Evolutionary conservation across 805 yeast genomes (phyloP).

Genomic region (Teunomyces gatunensis): DNA sequence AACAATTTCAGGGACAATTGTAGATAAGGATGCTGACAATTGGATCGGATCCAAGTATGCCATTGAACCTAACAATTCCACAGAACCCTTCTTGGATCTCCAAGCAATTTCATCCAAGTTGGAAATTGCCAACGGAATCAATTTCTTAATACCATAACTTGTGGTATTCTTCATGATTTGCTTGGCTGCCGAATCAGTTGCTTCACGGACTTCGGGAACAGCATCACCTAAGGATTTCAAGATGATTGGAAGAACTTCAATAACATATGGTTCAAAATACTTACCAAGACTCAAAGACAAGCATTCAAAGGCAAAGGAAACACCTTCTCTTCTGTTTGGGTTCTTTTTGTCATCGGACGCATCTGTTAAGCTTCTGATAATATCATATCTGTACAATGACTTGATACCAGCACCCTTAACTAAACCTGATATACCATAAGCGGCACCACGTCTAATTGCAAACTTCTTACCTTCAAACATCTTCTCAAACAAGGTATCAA

Average conservation of each 20-base stretch:
- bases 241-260: constrained; percentile 80
- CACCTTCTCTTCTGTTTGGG: constrained; percentile 76
- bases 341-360: constrained; percentile 88
- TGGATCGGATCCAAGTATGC: constrained; percentile 96
- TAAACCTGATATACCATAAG: constrained; percentile 93
- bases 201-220: constrained; percentile 79
- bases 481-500: constrained; percentile 58
- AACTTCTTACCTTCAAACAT: constrained; percentile 51
- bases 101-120: constrained; percentile 87
- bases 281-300: constrained; percentile 73
- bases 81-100: constrained; percentile 97
- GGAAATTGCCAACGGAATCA: constrained; percentile 86
- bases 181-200: constrained; percentile 84
- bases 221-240: constrained; percentile 83
- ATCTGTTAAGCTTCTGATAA: constrained; percentile 69
- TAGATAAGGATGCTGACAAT: constrained; percentile 81
- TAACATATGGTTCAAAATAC: constrained; percentile 89
- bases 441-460: constrained; percentile 83
- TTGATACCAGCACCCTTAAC: constrained; percentile 87
- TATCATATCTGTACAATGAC: constrained; percentile 70
- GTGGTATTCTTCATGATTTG: constrained; percentile 89
- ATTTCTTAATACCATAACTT: constrained; percentile 82
- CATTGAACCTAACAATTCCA: constrained; percentile 94
- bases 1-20: constrained; percentile 94
- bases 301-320: constrained; percentile 81